Evolutionary conservation across 2,329 filamentous ascomycete species (phyloP).

Genomic region (Pestalotiopsis sp.): DNA sequence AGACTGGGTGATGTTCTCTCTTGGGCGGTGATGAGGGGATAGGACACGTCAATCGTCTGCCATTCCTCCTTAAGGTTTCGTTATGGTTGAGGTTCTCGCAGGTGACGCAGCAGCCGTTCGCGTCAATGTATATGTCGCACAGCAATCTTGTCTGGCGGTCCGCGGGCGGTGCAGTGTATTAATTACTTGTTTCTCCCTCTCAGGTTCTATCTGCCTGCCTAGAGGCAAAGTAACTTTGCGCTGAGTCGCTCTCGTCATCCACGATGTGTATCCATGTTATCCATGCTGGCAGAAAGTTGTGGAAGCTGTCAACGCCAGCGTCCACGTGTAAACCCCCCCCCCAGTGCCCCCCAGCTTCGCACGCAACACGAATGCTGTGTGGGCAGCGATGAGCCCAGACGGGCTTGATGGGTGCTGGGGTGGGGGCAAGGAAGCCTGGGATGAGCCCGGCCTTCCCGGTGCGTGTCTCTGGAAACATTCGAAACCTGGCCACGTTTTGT

Average conservation of each 20-base stretch:
- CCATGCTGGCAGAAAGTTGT: neutral
- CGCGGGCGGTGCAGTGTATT: neutral
- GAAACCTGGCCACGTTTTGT: neutral
- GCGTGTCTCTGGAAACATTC: neutral
- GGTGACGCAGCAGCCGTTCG: conserved; percentile 10
- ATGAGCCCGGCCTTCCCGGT: neutral
- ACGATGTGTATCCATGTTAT: neutral
- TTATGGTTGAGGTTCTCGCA: conserved; percentile 6
- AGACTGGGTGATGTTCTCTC: neutral
- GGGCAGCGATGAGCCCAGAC: neutral
- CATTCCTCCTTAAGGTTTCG: neutral
- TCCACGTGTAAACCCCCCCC: conserved; percentile 1
- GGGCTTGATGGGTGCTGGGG: neutral
- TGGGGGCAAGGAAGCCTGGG: neutral
- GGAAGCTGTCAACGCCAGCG: neutral
- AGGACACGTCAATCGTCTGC: neutral
- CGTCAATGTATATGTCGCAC: neutral
- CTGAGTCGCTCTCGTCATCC: neutral
- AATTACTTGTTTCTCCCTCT: neutral
- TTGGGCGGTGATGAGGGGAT: neutral
- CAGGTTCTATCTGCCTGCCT: neutral
- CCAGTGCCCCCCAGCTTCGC: neutral
- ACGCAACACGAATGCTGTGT: neutral
- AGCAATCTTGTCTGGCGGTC: neutral
- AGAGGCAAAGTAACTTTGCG: neutral